Conservation (phyloP, 2,329 filamentous ascomycete species). For the Sarocladium kiliense region DNA sequence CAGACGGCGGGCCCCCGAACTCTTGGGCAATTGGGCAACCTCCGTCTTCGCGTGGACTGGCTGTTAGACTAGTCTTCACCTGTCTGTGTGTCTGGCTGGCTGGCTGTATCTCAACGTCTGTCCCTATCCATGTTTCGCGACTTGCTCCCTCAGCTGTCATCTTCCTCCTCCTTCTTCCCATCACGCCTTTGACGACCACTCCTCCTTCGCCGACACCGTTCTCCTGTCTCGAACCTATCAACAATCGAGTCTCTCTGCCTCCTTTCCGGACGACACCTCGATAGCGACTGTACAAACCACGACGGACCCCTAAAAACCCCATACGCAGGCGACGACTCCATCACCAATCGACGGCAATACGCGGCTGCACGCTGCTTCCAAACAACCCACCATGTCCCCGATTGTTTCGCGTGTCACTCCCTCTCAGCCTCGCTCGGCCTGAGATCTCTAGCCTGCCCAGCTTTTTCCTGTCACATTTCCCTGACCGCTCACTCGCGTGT, state of each 20-base stretch:
- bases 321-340: background rate
- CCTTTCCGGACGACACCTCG: background rate
- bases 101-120: background rate
- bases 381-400: conserved; percentile 4
- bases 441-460: conserved; percentile 1
- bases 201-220: background rate
- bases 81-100: background rate
- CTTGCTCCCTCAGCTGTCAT: background rate
- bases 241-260: too few relatives aligned
- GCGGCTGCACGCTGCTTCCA: conserved; percentile 6
- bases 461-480: conserved; percentile 2
- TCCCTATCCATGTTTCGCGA: background rate
- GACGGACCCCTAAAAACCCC: background rate
- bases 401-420: conserved; percentile 7
- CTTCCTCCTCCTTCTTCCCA: background rate
- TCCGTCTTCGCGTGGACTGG: background rate
- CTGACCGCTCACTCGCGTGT: conserved; percentile 1
- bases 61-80: conserved; percentile 1
- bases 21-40: conserved; percentile 7
- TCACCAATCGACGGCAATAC: background rate
- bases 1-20: background rate
- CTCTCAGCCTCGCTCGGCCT: conserved; percentile 5
- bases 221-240: too few relatives aligned
- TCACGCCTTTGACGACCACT: background rate
- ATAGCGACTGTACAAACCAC: background rate